Base-by-base conservation (phyloP, 352 stramenopile species). In the Globisporangium alternatum region DNA sequence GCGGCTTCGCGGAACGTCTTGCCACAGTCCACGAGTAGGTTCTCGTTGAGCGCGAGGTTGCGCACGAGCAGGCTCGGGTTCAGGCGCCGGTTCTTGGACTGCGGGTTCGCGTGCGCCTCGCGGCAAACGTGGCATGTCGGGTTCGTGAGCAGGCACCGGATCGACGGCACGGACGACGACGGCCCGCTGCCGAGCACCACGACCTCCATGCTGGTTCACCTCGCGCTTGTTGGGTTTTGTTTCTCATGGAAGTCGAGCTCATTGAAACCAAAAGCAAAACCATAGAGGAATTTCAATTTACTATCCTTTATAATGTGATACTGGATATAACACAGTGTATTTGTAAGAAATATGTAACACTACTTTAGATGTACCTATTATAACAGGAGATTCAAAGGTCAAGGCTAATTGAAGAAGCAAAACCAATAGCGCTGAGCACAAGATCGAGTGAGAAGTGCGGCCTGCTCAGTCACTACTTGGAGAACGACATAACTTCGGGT, bases 1-100 rank as follows among this genome's bases (percentile, higher is more conserved):
- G 87, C 76, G 8, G 79, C 67, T 60, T 95, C 81, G n/a, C 86
- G 81, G 67, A 97, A 97, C 21, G 89, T 97, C 65, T 97, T 97
- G 60, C 89, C 89, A 66, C 83, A 93, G 70, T 97, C 89, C 39
- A 97, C 82, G 49, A 95, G 81, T 21, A 96, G 74, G 60, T 92
- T 90, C 21, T 61, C 64, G 56, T 74, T 55, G 3, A 22, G 61
- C 9, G 56, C 63, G 13, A 78, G 56, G 67, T 87, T 76, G 31
- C 81, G 83, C 41, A 95, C 76, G 35, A 95, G 78, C 57, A 95
- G 63, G 65, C 81, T 91, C 49, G 87, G 87, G 53, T 94, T 95
- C 39, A 90, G 63, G 22, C 87, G 85, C 37, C 84, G 85, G 67
- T 95, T 95, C 57, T 80, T 88, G 21, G 85, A 94, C 25, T 74